Conservation (phyloP, 164 flowering plant genomes). For the Warburgia ugandensis region DNA sequence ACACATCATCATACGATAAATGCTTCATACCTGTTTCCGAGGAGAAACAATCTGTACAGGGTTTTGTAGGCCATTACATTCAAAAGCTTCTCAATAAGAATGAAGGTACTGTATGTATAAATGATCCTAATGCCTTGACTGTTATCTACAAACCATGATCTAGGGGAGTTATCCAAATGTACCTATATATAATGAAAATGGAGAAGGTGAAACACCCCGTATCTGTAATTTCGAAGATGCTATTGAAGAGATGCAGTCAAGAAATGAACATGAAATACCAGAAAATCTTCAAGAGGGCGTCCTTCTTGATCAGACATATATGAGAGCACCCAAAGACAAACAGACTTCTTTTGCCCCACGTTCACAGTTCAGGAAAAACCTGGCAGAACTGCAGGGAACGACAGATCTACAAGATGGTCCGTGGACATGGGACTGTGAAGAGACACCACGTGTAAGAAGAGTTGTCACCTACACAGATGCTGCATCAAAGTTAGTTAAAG, state of each 20-base stretch:
- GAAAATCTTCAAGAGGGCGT: conserved; percentile 57
- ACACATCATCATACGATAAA: too few species aligned
- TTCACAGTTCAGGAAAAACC: conserved; percentile 53
- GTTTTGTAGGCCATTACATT: conserved; percentile 36
- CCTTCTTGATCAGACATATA: conserved; percentile 52
- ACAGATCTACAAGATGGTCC: conserved; percentile 58
- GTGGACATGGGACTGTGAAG: conserved; percentile 55
- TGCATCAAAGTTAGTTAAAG: conserved; percentile 64
- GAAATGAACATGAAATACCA: conserved; percentile 40
- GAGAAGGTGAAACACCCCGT: conserved; percentile 22
- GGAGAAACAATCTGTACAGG: conserved; percentile 46
- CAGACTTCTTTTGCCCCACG: conserved; percentile 48
- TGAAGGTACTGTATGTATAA: conserved; percentile 7
- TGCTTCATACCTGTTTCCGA: conserved; percentile 16
- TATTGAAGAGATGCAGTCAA: conserved; percentile 37
- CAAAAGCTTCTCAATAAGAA: conserved; percentile 50
- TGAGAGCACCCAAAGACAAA: conserved; percentile 36
- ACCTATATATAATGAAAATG: conserved; percentile 47
- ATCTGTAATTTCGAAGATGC: conserved; percentile 47
- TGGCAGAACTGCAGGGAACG: conserved; percentile 53
- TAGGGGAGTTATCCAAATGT: conserved; percentile 34
- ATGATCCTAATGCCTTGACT: conserved; percentile 23
- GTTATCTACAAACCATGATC: conserved; percentile 25
- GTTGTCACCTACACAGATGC: conserved; percentile 52
- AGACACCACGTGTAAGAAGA: conserved; percentile 35